Percentiles rank a stretch among this genome's conserved stretches.
Conservation (phyloP, 495 filamentous ascomycete genomes). For the Antarctomyces pellizariae region DNA sequence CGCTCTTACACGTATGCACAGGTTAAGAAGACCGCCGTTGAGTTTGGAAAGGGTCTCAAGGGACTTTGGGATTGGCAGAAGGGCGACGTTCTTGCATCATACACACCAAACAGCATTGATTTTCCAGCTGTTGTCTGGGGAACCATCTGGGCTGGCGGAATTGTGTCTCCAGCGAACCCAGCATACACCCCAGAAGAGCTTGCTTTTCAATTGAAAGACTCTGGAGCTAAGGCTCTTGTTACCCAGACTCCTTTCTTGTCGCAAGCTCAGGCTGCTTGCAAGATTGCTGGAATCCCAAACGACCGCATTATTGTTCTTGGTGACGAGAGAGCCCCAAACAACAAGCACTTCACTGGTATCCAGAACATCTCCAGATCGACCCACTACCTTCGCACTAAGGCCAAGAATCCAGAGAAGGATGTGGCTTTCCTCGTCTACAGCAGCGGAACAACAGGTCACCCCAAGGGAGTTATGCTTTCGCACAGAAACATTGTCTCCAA, state of each 20-base stretch:
- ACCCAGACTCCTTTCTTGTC: constrained; percentile 43
- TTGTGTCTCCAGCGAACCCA: constrained; percentile 67
- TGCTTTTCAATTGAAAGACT: constrained; percentile 67
- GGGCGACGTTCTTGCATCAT: constrained; percentile 51
- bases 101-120: constrained; percentile 56
- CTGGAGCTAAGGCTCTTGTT: constrained; percentile 49
- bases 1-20: constrained; percentile 55
- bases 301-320: constrained; percentile 57
- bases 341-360: constrained; percentile 57
- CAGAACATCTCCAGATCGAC: constrained; percentile 29
- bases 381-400: constrained; percentile 16
- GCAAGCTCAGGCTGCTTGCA: constrained; percentile 40
- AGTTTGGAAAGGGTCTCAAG: constrained; percentile 63
- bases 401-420: constrained; percentile 32
- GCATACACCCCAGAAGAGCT: constrained; percentile 71
- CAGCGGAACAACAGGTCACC: constrained; percentile 75
- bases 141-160: constrained; percentile 61
- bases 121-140: constrained; percentile 52
- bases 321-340: constrained; percentile 36
- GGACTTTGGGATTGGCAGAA: constrained; percentile 51
- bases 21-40: constrained; percentile 35
- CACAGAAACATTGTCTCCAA: constrained; percentile 70
- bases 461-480: constrained; percentile 81
- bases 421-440: constrained; percentile 54
- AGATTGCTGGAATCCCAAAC: constrained; percentile 37